Evolutionary conservation across 2,329 filamentous ascomycete genomes (phyloP).

Genomic region (Colletotrichum truncatum): DNA sequence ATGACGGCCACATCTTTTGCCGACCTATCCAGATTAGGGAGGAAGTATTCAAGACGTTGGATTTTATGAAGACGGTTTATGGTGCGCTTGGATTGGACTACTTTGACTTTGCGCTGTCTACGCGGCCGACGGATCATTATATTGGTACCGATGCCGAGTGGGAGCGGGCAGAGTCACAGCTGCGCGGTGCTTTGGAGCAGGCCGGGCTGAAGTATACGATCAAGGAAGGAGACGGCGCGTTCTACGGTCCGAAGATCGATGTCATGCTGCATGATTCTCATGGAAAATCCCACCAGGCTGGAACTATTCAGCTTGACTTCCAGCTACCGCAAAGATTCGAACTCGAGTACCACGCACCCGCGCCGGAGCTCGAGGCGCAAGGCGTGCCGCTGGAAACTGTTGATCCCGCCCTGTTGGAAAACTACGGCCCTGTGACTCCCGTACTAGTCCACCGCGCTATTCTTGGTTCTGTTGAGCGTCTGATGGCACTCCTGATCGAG

Average conservation of each 20-base stretch:
- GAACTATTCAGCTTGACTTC: slow-evolving; percentile 90
- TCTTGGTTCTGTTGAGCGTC: slow-evolving; percentile 83
- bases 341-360: slow-evolving; percentile 77
- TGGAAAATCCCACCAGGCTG: slow-evolving; percentile 88
- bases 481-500: slow-evolving; percentile 87
- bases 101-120: slow-evolving; percentile 82
- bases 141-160: slow-evolving; percentile 78
- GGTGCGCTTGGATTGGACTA: slow-evolving; percentile 74
- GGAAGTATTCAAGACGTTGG: slow-evolving; percentile 78
- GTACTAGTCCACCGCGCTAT: slow-evolving; percentile 89
- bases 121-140: slow-evolving; percentile 77
- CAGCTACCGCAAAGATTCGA: slow-evolving; percentile 86
- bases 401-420: slow-evolving; percentile 39
- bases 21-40: slow-evolving; percentile 77
- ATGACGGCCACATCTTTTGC: slow-evolving; percentile 92
- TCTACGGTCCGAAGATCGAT: slow-evolving; percentile 93
- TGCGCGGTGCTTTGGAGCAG: slow-evolving; percentile 61
- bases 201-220: slow-evolving; percentile 78
- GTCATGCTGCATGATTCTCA: slow-evolving; percentile 82
- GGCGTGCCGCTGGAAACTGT: slow-evolving; percentile 53
- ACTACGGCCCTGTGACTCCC: slow-evolving; percentile 69
- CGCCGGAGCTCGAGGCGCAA: slow-evolving; percentile 67
- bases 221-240: slow-evolving; percentile 86
- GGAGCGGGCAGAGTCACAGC: slow-evolving; percentile 53
- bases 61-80: slow-evolving; percentile 80